Conservation (phyloP, 2,329 filamentous ascomycete species). For the Aspergillus uvarum region DNA sequence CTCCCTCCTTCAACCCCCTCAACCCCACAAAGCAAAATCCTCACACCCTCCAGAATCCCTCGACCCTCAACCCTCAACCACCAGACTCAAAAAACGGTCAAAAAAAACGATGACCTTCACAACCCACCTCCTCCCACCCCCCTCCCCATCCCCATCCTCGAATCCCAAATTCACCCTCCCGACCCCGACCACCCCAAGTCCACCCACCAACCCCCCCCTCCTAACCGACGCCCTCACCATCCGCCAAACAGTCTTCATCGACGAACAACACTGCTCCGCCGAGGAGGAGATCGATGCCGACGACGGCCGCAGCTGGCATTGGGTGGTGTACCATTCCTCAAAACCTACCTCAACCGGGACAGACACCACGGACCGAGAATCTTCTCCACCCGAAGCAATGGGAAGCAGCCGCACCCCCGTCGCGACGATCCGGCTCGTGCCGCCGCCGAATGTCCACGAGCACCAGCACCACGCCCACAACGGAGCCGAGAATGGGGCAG, state of each 20-base stretch:
- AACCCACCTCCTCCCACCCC: background rate
- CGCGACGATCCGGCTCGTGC: constrained; percentile 76
- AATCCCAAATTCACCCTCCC: constrained; percentile 24
- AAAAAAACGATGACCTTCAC: background rate
- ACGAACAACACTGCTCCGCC: constrained; percentile 57
- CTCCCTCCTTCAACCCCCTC: too few relatives aligned
- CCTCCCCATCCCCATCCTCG: background rate
- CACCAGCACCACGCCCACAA: constrained; percentile 48
- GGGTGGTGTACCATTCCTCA: constrained; percentile 66
- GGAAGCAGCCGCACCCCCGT: constrained; percentile 50
- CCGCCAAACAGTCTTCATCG: constrained; percentile 57
- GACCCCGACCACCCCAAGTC: constrained; percentile 20
- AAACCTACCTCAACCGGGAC: too few relatives aligned
- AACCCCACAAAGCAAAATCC: too few relatives aligned
- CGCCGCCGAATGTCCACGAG: constrained; percentile 65
- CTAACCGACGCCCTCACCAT: constrained; percentile 63
- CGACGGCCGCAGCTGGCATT: constrained; percentile 77
- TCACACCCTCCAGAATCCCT: too few relatives aligned
- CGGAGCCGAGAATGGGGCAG: background rate
- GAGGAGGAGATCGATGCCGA: constrained; percentile 78
- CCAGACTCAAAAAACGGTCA: too few relatives aligned
- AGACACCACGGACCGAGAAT: too few relatives aligned
- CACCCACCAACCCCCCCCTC: constrained; percentile 44
- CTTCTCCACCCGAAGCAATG: too few relatives aligned
- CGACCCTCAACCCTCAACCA: too few relatives aligned